Base-by-base conservation (phyloP, 352 stramenopile genomes). In the Globisporangium solare region DNA sequence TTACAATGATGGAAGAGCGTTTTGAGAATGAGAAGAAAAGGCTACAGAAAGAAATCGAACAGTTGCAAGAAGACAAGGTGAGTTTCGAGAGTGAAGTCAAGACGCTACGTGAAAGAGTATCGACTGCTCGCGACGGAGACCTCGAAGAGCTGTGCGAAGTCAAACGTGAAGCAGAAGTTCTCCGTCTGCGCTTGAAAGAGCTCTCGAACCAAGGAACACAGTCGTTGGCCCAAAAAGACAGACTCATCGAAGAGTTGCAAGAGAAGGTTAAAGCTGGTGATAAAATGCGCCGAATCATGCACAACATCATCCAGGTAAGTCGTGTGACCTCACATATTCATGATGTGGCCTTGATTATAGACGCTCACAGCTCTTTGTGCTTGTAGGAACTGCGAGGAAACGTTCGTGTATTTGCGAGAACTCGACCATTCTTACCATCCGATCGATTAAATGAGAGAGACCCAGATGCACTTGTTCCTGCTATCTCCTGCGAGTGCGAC, bases 361-460 rank as follows among this genome's bases (percentile, higher is more conserved):
- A 47, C 17, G 18, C 6, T 20, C 13, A 27, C 37, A 14, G 6
- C n/a, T 51, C n/a, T 42, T 21, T 14, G 21, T 40, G 14, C 6
- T 21, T 20, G 20, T 81, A 99, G 86, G 97, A 99, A 67, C 75
- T 99, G 21, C 87, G 97, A 49, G 98, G 97, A 54, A 99, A 99
- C 61, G 96, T 99, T 51, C 86, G 98, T 51, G 97, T 99, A 2
- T 99, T 97, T 73, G 95, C 91, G 1, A 80, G 96, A 56, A 96
- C 98, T 46, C 79, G 95, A 14, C 95, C 95, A 11, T 92, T 97
- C 61, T 62, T 97, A 11, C 76, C 85, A 15, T 88, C 80, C 1
- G 92, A 97, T 59, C 67, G 67, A 50, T 71, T 63, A 31, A 63
- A 96, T 49, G 50, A 56, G 2, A 57, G 68, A 7, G 49, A 51